A percentile compares a stretch with the other conserved stretches of the same genome.
Conservation (phyloP, 1,284 basidiomycete genomes). For the Trichosporon inkin region DNA sequence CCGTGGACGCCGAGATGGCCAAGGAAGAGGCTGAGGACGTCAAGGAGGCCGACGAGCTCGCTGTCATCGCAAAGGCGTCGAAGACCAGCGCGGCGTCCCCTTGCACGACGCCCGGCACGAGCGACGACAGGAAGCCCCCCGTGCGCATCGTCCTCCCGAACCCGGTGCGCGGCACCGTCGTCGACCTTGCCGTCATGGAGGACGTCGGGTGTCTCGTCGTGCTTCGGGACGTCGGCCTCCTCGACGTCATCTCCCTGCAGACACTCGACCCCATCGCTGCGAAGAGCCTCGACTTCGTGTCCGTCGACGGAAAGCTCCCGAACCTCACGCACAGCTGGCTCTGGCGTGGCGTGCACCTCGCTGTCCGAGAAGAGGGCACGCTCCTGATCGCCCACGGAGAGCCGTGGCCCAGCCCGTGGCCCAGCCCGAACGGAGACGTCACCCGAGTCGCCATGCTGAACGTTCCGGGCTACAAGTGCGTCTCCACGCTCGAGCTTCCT, state of each 20-base stretch:
- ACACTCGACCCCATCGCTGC: slow-evolving; percentile 22
- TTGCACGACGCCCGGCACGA: neutral
- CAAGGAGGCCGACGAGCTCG: slow-evolving; percentile 16
- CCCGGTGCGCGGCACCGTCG: slow-evolving; percentile 31
- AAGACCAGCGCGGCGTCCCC: neutral
- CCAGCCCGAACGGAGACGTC: slow-evolving; percentile 43
- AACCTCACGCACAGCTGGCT: slow-evolving; percentile 34
- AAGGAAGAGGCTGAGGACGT: slow-evolving; percentile 34
- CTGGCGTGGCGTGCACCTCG: slow-evolving; percentile 36
- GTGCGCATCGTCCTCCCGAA: slow-evolving; percentile 31
- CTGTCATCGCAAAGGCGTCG: neutral
- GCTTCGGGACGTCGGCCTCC: slow-evolving; percentile 39
- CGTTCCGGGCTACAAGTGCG: slow-evolving; percentile 17
- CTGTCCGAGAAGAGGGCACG: slow-evolving; percentile 22
- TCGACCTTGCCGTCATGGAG: slow-evolving; percentile 35
- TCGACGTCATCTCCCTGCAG: slow-evolving; percentile 36
- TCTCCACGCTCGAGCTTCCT: slow-evolving; percentile 38
- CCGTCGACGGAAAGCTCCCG: neutral
- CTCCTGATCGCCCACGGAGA: slow-evolving; percentile 35
- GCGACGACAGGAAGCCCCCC: slow-evolving; percentile 6
- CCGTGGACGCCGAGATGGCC: slow-evolving; percentile 41
- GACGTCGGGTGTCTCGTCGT: slow-evolving; percentile 30
- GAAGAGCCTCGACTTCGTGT: slow-evolving; percentile 16
- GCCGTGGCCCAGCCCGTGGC: slow-evolving; percentile 40
- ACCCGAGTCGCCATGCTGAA: slow-evolving; percentile 38